Evolutionary conservation across 2,329 filamentous ascomycete species (phyloP).

Genomic region (Cryphonectria parasitica): DNA sequence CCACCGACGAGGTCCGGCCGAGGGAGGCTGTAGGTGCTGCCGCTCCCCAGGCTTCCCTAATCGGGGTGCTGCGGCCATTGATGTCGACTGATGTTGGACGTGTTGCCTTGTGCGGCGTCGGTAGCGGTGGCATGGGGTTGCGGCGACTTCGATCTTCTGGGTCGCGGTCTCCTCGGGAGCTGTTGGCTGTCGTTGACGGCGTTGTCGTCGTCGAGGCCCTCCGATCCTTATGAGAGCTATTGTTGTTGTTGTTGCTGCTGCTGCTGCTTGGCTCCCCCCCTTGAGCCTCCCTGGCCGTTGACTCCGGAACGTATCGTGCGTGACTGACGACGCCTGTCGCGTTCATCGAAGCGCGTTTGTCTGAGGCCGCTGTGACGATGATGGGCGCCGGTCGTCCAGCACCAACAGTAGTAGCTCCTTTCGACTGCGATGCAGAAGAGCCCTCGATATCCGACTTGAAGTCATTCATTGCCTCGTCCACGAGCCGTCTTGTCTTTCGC

Average conservation of each 20-base stretch:
- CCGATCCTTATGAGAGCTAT: constrained; percentile 13
- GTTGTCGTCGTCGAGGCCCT: constrained; percentile 7
- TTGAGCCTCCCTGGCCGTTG: constrained; percentile 8
- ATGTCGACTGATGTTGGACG: constrained; percentile 20
- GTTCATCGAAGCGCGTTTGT: constrained; percentile 16
- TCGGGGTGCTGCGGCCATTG: constrained; percentile 9
- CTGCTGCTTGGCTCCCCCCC: constrained; percentile 13
- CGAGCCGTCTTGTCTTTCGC: constrained; percentile 57
- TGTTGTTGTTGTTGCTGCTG: background rate
- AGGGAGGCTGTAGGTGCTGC: background rate
- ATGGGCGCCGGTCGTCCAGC: constrained; percentile 13
- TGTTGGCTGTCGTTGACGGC: constrained; percentile 8
- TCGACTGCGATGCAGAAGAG: constrained; percentile 9
- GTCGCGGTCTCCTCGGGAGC: constrained; percentile 19
- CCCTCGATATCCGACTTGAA: constrained; percentile 37
- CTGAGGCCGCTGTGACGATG: constrained; percentile 9
- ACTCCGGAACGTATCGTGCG: constrained; percentile 24
- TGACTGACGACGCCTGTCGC: constrained; percentile 10
- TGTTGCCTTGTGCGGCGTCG: constrained; percentile 19
- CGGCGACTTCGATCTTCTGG: constrained; percentile 20
- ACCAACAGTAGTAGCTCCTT: background rate
- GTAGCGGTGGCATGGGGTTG: constrained; percentile 15
- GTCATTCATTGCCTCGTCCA: constrained; percentile 63
- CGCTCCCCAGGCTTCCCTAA: constrained; percentile 16
- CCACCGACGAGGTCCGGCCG: constrained; percentile 1